phyloP scores from a whole-genome alignment of 768 basidiomycete genomes.

The Agrocybe pediades region DNA sequence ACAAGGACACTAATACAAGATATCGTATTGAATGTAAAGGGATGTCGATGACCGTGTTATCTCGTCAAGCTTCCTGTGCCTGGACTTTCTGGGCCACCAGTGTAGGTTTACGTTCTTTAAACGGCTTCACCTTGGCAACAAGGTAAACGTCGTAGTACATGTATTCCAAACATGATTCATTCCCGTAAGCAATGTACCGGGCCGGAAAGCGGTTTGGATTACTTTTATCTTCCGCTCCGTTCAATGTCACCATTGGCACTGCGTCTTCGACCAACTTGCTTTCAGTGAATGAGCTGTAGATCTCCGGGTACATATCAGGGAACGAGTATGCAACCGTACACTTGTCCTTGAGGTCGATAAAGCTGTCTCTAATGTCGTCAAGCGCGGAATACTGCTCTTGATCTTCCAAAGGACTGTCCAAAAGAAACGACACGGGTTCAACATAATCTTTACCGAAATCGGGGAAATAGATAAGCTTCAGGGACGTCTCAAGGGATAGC shows the following conservation, averaged over 20 bases:
- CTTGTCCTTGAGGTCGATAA: slow-evolving; percentile 1
- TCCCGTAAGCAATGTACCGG: neutral
- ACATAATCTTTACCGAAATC: neutral
- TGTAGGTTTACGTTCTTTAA: neutral
- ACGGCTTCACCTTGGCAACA: slow-evolving; percentile 1
- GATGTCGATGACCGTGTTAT: too few relatives aligned
- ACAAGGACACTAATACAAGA: too few relatives aligned
- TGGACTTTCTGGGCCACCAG: neutral
- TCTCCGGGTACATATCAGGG: neutral
- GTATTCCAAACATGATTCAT: neutral
- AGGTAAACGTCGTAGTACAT: slow-evolving; percentile 7
- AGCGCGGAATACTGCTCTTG: too few relatives aligned
- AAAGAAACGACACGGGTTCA: too few relatives aligned
- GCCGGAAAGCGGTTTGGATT: slow-evolving; percentile 1
- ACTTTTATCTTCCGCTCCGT: neutral
- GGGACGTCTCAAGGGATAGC: slow-evolving; percentile 16
- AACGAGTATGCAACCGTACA: neutral
- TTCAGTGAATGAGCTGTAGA: too few relatives aligned
- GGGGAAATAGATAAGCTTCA: slow-evolving; percentile 22
- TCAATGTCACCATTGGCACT: neutral
- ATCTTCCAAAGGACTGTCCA: too few relatives aligned
- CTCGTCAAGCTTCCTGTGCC: too few relatives aligned
- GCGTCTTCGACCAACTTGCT: neutral
- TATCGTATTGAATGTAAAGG: too few relatives aligned
- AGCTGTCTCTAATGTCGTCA: too few relatives aligned